These are phyloP conservation scores for Oxalis stricta DNA, from an alignment of 441 rosid genomes.

Conservation along the genomic window DNA sequence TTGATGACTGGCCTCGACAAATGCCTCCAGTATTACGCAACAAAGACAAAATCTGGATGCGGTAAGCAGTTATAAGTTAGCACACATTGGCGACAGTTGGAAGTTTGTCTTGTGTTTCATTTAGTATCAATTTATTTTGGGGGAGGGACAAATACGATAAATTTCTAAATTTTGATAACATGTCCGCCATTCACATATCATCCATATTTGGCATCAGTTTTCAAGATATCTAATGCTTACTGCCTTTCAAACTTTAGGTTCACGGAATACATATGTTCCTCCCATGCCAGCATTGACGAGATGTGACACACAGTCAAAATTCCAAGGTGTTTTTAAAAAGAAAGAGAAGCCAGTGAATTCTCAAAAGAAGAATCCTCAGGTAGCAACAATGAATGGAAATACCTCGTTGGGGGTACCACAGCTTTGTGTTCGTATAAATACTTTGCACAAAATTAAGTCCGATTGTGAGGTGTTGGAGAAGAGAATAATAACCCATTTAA, in stretches of 20 bases:
- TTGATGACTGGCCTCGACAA: slow-evolving; percentile 75
- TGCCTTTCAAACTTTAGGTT: slow-evolving; percentile 32
- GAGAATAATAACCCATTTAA: slow-evolving; percentile 72
- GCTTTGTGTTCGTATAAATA: slow-evolving; percentile 66
- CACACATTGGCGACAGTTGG: too few relatives aligned
- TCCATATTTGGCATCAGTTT: background rate
- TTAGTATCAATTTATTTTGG: too few relatives aligned
- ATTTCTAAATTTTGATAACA: too few relatives aligned
- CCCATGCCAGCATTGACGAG: slow-evolving; percentile 93
- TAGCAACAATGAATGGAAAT: slow-evolving; percentile 47
- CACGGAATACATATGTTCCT: slow-evolving; percentile 59
- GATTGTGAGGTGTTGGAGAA: slow-evolving; percentile 76
- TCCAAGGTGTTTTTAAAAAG: slow-evolving; percentile 83
- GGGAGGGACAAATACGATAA: too few relatives aligned
- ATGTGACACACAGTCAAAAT: slow-evolving; percentile 61
- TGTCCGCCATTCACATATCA: slow-evolving; percentile 9
- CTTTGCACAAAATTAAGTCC: slow-evolving; percentile 59
- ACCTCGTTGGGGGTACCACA: slow-evolving; percentile 57
- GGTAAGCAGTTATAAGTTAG: slow-evolving; percentile 42
- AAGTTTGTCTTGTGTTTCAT: too few relatives aligned
- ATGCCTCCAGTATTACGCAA: slow-evolving; percentile 74
- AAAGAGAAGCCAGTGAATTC: slow-evolving; percentile 61
- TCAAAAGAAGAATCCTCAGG: slow-evolving; percentile 71
- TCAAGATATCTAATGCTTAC: slow-evolving; percentile 7
- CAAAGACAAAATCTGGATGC: slow-evolving; percentile 82